A percentile compares a stretch with the other conserved stretches of the same genome.
phyloP scores from a whole-genome alignment of 2,329 filamentous ascomycete species.

The Blumeria graminis region DNA sequence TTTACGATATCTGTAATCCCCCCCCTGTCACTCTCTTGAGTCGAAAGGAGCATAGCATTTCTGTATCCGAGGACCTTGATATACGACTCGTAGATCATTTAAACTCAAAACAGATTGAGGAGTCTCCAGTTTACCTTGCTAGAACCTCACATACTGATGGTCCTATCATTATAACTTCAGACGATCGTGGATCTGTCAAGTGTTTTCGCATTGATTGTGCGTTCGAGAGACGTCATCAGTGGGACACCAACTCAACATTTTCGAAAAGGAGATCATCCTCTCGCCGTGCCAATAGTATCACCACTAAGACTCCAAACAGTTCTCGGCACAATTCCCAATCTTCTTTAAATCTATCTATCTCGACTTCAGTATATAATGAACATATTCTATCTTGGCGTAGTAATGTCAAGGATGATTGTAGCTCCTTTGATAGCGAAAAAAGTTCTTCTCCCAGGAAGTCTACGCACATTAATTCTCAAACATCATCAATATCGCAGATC shows the following conservation, averaged over 20 bases:
- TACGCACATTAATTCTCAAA: constrained; percentile 12
- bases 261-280: constrained; percentile 21
- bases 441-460: constrained; percentile 26
- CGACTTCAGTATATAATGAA: constrained; percentile 24
- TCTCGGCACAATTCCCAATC: constrained; percentile 17
- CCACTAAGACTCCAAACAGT: constrained; percentile 25
- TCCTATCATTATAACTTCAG: constrained; percentile 79
- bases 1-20: constrained; percentile 94
- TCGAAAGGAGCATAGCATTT: constrained; percentile 35
- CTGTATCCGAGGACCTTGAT: constrained; percentile 14
- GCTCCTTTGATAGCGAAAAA: constrained; percentile 17
- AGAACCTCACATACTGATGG: constrained; percentile 55
- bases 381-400: constrained; percentile 79
- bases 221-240: constrained; percentile 51
- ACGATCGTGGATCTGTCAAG: constrained; percentile 73
- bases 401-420: constrained; percentile 24
- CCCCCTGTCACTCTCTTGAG: constrained; percentile 67
- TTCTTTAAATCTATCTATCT: constrained; percentile 10
- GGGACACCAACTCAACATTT: constrained; percentile 56
- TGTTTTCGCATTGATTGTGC: constrained; percentile 79
- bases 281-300: constrained; percentile 12
- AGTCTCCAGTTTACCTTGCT: constrained; percentile 53
- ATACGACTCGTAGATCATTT: constrained; percentile 10
- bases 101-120: constrained; percentile 26
- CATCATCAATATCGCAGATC: constrained; percentile 2